These are phyloP conservation scores for Pilobolus umbonatus DNA, from an alignment of 192 early-diverging fungal species.

Conservation along the genomic window DNA sequence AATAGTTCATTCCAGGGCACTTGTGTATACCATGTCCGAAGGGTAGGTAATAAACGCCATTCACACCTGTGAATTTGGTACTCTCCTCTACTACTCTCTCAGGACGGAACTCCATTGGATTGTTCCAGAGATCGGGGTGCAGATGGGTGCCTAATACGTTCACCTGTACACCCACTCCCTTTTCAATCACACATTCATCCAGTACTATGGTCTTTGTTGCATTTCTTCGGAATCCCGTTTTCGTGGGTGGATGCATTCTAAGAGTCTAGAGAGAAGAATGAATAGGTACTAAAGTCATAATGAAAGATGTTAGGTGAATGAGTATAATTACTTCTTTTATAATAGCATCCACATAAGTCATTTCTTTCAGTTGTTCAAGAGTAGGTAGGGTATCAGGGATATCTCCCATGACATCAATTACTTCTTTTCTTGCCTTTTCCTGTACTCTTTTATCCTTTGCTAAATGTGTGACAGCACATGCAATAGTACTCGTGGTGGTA, in stretches of 20 bases:
- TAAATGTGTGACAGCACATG: conserved; percentile 41
- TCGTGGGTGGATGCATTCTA: conserved; percentile 8
- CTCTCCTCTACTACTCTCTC: conserved; percentile 37
- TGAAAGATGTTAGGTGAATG: too few species aligned
- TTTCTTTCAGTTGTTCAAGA: conserved; percentile 46
- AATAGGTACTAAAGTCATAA: too few species aligned
- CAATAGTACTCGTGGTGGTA: conserved; percentile 52
- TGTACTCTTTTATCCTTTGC: conserved; percentile 47
- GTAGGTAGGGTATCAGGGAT: conserved; percentile 44
- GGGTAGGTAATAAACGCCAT: conserved; percentile 37
- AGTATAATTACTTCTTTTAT: conserved; percentile 49
- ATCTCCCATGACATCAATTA: conserved; percentile 49
- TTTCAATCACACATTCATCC: conserved; percentile 16
- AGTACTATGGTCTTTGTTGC: conserved; percentile 21
- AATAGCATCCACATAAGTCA: conserved; percentile 46
- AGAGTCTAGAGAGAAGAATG: conserved; percentile 4
- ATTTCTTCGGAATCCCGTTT: not conserved
- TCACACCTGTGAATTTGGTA: not conserved
- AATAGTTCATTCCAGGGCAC: conserved; percentile 63
- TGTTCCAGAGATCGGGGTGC: conserved; percentile 26
- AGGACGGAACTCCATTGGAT: conserved; percentile 45
- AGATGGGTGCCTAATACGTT: conserved; percentile 13
- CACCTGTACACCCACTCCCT: conserved; percentile 7
- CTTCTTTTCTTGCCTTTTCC: conserved; percentile 49
- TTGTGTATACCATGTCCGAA: conserved; percentile 56